Conservation (phyloP, 805 yeast genomes). For the Lachancea waltii region DNA sequence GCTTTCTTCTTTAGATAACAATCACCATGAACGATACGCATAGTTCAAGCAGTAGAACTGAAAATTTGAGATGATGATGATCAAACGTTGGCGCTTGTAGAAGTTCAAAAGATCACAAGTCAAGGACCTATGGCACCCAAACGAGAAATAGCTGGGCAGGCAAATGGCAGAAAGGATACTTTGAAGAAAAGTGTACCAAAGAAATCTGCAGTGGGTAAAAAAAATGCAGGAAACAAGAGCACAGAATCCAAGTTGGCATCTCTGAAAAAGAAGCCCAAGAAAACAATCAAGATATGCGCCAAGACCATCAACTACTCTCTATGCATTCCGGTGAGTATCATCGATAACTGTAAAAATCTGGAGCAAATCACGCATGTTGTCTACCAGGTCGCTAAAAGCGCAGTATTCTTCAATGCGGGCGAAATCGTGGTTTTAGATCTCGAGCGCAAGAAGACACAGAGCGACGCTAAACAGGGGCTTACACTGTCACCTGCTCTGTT, state of each 20-base stretch:
- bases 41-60: no score
- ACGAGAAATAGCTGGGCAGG: neutral
- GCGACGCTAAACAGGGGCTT: constrained; percentile 2
- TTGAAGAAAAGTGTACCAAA: neutral
- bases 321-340: constrained; percentile 67
- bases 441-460: constrained; percentile 12
- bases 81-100: neutral
- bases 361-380: constrained; percentile 68
- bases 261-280: constrained; percentile 7
- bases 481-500: constrained; percentile 38
- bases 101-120: neutral
- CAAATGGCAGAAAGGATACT: neutral
- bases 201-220: neutral
- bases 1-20: no score
- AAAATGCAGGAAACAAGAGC: neutral
- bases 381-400: constrained; percentile 74
- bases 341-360: constrained; percentile 55
- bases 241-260: neutral
- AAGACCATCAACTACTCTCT: constrained; percentile 41
- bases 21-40: no score
- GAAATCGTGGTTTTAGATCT: constrained; percentile 70
- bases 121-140: constrained; percentile 1
- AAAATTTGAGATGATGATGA: neutral
- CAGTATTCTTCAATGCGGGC: constrained; percentile 59
- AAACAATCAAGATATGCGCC: constrained; percentile 11